Evolutionary conservation across 2,329 filamentous ascomycete genomes (phyloP), one percentile per base, ranked within the genome.

Genomic region (Arthroderma sp.): DNA sequence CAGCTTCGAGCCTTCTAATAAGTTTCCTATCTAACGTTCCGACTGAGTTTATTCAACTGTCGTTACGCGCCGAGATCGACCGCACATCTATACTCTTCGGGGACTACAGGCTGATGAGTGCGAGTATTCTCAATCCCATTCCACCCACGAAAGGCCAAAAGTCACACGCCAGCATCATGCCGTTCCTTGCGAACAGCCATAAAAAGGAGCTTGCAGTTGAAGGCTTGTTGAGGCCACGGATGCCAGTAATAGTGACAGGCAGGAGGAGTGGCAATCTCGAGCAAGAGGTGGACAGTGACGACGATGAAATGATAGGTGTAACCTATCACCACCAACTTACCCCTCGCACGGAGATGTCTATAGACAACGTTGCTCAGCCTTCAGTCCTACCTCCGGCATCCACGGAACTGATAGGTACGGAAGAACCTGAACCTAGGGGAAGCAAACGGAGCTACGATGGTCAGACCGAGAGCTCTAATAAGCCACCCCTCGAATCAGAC

Each of bases 51-150:
- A 65, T 94, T 33, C 75, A 82, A n/a, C 76, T 81, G 6, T 76
- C 82, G 1, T 59, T 86, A 15, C 80, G 89, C 43, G 75, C 80
- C 7, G 77, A 86, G 40, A 71, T 94, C 50, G 86, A 95, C 57
- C 82, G 84, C 51, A 85, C 84, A 2, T 83, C 86, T 15, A 82
- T 94, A 45, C 66, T 94, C 22, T 75, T 72, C 4, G 71, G 73
- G 48, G 73, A 81, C 59, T 80, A 78, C 57, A 70, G 80, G 30
- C 82, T 83, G 36, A 84, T 95, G 74, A 58, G 91, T 7, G 78
- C 86, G 4, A 89, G 86, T 59, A 79, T 93, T 8, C 68, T 95
- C 48, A 86, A 91, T 61, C 85, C 86, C 0, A 77, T 80, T 61
- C 66, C 78, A 50, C 69, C 79, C 56, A 68, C 75, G 56, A 72